Percentiles rank a stretch among this genome's conserved stretches.
phyloP scores from a whole-genome alignment of 2,329 filamentous ascomycete genomes.

The Tricladium varicosporioides region DNA sequence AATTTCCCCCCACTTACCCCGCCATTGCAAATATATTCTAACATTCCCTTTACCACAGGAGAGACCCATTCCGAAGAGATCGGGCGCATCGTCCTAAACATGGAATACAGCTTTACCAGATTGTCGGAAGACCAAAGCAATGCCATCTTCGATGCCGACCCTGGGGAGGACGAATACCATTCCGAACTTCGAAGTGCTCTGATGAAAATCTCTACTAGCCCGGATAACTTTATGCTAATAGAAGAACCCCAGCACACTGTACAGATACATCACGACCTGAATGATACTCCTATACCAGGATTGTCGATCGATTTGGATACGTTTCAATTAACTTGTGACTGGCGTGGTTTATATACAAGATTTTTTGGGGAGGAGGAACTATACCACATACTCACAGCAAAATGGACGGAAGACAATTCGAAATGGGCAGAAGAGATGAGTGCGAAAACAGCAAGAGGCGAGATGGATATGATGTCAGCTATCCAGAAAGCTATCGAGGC shows the following conservation, averaged over 20 bases:
- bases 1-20: neutral
- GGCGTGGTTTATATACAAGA: constrained; percentile 10
- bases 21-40: neutral
- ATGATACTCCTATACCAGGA: constrained; percentile 14
- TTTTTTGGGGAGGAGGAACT: constrained; percentile 14
- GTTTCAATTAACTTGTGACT: constrained; percentile 8
- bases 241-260: constrained; percentile 5
- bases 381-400: constrained; percentile 1
- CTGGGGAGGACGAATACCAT: neutral
- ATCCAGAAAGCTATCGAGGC: constrained; percentile 9
- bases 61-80: neutral
- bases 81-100: neutral
- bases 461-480: constrained; percentile 4
- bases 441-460: constrained; percentile 3
- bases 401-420: constrained; percentile 3
- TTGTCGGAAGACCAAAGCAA: constrained; percentile 6
- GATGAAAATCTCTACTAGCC: too few relatives aligned
- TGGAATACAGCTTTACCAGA: neutral
- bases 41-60: neutral
- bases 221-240: neutral
- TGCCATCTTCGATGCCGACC: constrained; percentile 2
- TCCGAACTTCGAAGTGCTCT: neutral
- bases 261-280: constrained; percentile 14
- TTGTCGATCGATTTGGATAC: constrained; percentile 5
- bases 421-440: constrained; percentile 5